These are phyloP conservation scores for Xylaria scruposa DNA, from an alignment of 495 filamentous ascomycete genomes.

Conservation along the genomic window DNA sequence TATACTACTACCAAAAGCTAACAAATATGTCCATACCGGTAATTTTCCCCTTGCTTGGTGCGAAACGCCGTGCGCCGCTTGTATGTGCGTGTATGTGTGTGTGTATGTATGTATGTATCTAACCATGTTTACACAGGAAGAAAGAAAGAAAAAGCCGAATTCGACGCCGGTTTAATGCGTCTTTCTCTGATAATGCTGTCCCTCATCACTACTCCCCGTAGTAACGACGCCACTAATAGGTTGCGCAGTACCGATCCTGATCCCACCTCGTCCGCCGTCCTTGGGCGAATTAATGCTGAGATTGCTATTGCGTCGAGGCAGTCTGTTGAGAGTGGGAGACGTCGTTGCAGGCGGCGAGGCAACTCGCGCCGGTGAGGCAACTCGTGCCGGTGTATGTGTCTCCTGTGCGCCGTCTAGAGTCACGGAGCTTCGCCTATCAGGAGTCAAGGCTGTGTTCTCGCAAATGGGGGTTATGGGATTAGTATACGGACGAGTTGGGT, in stretches of 20 bases:
- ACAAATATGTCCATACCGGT: neutral
- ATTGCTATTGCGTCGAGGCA: slow-evolving; percentile 29
- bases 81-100: neutral
- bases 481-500: slow-evolving; percentile 21
- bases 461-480: slow-evolving; percentile 31
- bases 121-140: neutral
- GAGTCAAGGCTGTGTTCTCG: slow-evolving; percentile 25
- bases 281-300: slow-evolving; percentile 39
- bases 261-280: slow-evolving; percentile 40
- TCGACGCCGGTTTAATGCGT: neutral
- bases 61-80: neutral
- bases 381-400: neutral
- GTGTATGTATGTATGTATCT: neutral
- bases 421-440: slow-evolving; percentile 18
- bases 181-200: neutral
- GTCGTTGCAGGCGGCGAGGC: no score
- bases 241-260: slow-evolving; percentile 43
- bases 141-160: neutral
- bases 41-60: neutral
- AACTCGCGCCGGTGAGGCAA: slow-evolving; percentile 7
- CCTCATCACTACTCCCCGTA: slow-evolving; percentile 38
- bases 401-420: slow-evolving; percentile 10
- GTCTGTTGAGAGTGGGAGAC: no score
- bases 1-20: neutral
- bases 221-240: slow-evolving; percentile 29